phyloP scores from a whole-genome alignment of 1,284 basidiomycete species.

The Tylopilus sp. region DNA sequence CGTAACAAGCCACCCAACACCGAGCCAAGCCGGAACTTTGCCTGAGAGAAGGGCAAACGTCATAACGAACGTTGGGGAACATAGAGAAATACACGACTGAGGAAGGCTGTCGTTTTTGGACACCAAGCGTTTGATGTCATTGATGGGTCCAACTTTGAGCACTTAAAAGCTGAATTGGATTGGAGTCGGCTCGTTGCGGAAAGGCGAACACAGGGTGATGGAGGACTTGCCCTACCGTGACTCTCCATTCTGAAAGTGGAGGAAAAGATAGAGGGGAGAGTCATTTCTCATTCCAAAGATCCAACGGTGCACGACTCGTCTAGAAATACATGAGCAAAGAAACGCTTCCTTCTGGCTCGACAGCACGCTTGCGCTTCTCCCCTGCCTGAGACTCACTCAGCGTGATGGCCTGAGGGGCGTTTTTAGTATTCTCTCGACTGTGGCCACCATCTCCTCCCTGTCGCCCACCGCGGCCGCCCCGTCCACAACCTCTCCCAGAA shows the following conservation, averaged over 20 bases:
- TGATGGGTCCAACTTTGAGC: constrained; percentile 79
- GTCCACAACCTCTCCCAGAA: constrained; percentile 35
- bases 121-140: constrained; percentile 86
- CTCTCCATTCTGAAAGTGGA: constrained; percentile 62
- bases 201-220: not conserved
- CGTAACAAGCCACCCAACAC: constrained; percentile 56
- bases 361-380: constrained; percentile 69
- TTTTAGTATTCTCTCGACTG: constrained; percentile 21
- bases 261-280: not conserved
- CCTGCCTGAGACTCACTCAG: constrained; percentile 43
- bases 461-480: constrained; percentile 43
- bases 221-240: constrained; percentile 65
- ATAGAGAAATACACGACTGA: constrained; percentile 71
- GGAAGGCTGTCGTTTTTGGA: constrained; percentile 84
- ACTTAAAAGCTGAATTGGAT: constrained; percentile 61
- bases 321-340: no score
- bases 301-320: no score
- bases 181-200: not conserved
- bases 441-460: constrained; percentile 21
- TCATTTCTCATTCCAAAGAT: no score
- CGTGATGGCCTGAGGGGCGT: constrained; percentile 15
- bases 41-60: constrained; percentile 39
- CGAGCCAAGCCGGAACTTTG: constrained; percentile 80
- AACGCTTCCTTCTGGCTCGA: constrained; percentile 79
- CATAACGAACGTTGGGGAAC: constrained; percentile 27